These are phyloP conservation scores for Raphidocelis subcapitata DNA, from an alignment of 139 green algal genomes.

Conservation along the genomic window DNA sequence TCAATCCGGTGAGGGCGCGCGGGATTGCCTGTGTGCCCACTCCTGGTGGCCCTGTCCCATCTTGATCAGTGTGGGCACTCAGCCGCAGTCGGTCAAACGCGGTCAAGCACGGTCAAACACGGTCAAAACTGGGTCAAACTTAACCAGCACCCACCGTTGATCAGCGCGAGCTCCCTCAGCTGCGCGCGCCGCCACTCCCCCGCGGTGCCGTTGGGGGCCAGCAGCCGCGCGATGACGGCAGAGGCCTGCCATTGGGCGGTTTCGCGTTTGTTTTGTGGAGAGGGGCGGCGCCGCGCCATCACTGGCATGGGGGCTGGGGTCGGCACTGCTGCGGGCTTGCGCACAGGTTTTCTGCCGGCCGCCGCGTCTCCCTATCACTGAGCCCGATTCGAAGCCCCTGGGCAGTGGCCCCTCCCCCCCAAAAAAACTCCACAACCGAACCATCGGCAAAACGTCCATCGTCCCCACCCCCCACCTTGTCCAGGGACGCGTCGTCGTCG, in stretches of 20 bases:
- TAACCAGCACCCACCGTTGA: conserved; percentile 91
- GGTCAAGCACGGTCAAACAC: neutral
- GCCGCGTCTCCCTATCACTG: neutral
- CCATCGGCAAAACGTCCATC: neutral
- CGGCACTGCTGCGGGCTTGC: neutral
- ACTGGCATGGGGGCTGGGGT: neutral
- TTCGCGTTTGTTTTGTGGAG: neutral
- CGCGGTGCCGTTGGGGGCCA: conserved; percentile 57
- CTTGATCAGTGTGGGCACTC: neutral
- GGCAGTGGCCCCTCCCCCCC: neutral
- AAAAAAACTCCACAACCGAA: neutral
- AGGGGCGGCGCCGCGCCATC: neutral
- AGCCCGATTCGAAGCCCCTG: neutral
- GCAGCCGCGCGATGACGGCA: conserved; percentile 29
- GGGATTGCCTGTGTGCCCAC: neutral
- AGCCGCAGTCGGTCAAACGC: neutral
- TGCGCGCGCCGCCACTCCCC: conserved; percentile 95
- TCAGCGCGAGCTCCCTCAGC: conserved; percentile 89
- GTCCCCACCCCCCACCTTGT: conserved; percentile 16
- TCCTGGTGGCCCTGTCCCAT: neutral
- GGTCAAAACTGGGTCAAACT: too few relatives aligned
- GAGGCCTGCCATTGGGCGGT: neutral
- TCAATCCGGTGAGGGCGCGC: neutral
- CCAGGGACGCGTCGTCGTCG: conserved; percentile 72
- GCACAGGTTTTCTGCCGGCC: neutral